phyloP scores from a whole-genome alignment of 306 rosid genomes.

The Abrus pulchellus region DNA sequence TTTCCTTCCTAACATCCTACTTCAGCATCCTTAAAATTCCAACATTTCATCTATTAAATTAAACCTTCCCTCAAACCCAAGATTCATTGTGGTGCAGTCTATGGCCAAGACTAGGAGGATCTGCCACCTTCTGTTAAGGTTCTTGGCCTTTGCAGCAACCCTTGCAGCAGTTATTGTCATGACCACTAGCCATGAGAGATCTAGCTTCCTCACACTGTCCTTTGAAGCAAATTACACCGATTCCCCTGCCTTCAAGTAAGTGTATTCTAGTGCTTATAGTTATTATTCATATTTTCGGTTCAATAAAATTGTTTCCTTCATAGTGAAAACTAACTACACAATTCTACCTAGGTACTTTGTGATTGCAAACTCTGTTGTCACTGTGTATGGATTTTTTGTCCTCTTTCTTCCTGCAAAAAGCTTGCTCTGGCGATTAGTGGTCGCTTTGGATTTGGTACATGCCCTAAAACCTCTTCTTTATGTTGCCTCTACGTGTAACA shows the following conservation, averaged over 20 bases:
- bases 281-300: not conserved
- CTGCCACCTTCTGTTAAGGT: conserved; percentile 63
- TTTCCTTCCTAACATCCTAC: conserved; percentile 56
- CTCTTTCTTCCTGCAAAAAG: conserved; percentile 76
- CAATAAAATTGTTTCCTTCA: not conserved
- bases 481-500: not conserved
- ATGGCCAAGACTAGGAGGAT: conserved; percentile 62
- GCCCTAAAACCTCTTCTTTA: not conserved
- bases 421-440: conserved; percentile 78
- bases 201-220: conserved; percentile 52
- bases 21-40: conserved; percentile 4
- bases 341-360: conserved; percentile 68
- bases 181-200: conserved; percentile 76
- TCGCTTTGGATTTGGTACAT: conserved; percentile 76
- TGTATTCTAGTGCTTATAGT: not conserved
- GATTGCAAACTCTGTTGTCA: conserved; percentile 69
- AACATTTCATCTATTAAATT: conserved; percentile 33
- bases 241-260: conserved; percentile 79
- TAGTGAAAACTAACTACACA: conserved; percentile 4
- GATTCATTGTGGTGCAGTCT: conserved; percentile 39
- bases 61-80: conserved; percentile 20
- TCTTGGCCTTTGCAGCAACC: conserved; percentile 75
- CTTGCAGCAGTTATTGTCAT: conserved; percentile 74
- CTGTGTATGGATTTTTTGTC: conserved; percentile 76
- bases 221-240: conserved; percentile 74